Percentiles rank a stretch among this genome's conserved stretches.
phyloP scores from a whole-genome alignment of 345 rosid species.

The Pistacia integerrima region DNA sequence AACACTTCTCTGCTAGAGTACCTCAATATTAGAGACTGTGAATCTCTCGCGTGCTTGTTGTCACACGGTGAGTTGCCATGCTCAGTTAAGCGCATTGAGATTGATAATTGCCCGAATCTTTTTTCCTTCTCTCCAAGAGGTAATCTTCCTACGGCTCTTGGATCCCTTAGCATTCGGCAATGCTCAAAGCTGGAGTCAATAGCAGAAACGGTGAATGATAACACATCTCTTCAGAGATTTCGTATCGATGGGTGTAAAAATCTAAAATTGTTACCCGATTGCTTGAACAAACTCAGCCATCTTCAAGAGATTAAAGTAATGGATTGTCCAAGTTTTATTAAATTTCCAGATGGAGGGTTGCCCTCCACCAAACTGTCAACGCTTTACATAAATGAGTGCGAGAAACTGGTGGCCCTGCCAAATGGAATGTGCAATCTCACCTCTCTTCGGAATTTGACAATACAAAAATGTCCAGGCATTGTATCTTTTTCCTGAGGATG shows the following conservation, averaged over 20 bases:
- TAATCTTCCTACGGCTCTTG: background rate
- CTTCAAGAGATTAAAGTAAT: background rate
- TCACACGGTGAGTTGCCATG: background rate
- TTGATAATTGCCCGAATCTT: background rate
- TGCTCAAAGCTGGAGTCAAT: slow-evolving; percentile 4
- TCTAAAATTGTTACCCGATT: background rate
- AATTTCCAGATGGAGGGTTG: slow-evolving; percentile 8
- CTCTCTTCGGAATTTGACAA: background rate
- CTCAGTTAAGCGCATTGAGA: background rate
- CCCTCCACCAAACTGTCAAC: background rate
- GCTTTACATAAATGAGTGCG: background rate
- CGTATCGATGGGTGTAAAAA: background rate
- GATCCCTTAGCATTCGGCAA: background rate
- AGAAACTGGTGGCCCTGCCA: slow-evolving; percentile 10
- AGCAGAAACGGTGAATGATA: background rate
- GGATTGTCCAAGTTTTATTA: background rate
- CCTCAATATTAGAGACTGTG: background rate
- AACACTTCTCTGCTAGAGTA: background rate
- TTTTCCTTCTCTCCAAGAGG: background rate
- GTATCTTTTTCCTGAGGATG: slow-evolving; percentile 7
- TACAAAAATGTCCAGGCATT: background rate
- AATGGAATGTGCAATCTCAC: background rate
- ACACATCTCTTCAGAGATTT: background rate
- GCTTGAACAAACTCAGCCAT: background rate
- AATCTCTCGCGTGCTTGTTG: background rate